Evolutionary conservation across 1,284 basidiomycete genomes (phyloP), one percentile per base, ranked within the genome.

Genomic region (Pascua guehoae): DNA sequence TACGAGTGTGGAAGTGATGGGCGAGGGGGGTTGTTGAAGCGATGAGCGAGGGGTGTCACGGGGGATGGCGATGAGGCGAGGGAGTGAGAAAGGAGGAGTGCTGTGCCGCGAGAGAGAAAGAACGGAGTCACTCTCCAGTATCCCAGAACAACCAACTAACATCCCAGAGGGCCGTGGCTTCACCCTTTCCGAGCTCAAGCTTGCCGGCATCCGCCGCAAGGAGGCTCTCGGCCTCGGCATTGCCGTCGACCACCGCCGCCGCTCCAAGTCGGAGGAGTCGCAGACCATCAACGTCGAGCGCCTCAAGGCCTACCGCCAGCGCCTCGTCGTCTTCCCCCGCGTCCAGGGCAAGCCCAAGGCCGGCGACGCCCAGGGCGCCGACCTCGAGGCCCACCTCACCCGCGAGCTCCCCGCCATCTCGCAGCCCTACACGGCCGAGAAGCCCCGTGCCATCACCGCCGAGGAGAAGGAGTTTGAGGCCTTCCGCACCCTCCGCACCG

Each of bases 231-330:
- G 89, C 71, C 81, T 99, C 71, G 95, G 95, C 64, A 91, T 99
- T 73, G 88, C 91, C 65, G 92, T 98, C 67, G 95, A 99, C 81
- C 93, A 97, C 84, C 85, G 95, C 79, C 87, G 96, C 83, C 86
- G 92, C 79, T 97, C 96, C 83, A 79, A 93, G 81, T 93, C 89
- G 75, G 95, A 96, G 83, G 95, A 98, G 86, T 90, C 91, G 77
- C 92, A 97, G 81, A 85, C 87, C 74, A 75, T 97, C 77, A 99
- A 99, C 80, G 88, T 96, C 57, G 91, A 95, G 81, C 85, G 95
- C 73, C 83, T 99, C 79, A 86, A 91, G 81, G 89, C 89, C 49
- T 98, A 98, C 89, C 91, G 90, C 83, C 80, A 83, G 62, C 78
- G 82, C 66, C 75, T 82, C 62, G 80, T 84, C 55, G 88, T 99